Evolutionary conservation across 2,329 filamentous ascomycete genomes (phyloP).

Genomic region (Alternaria viburni): DNA sequence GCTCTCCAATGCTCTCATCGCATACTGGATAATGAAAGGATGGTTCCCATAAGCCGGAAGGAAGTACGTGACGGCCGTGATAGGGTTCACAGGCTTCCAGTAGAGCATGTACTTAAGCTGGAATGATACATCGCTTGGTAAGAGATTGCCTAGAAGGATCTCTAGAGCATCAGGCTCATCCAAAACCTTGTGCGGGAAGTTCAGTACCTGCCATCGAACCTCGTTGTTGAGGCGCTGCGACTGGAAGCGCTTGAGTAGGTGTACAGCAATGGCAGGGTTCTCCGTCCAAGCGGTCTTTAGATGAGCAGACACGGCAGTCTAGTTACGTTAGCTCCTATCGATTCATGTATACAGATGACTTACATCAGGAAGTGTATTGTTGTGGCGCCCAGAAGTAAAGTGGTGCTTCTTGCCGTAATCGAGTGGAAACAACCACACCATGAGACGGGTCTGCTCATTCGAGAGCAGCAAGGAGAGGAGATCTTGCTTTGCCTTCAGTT

Average conservation of each 20-base stretch:
- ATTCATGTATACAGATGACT: slow-evolving; percentile 5
- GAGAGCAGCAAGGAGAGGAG: slow-evolving; percentile 81
- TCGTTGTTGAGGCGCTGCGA: slow-evolving; percentile 75
- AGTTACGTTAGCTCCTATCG: slow-evolving; percentile 16
- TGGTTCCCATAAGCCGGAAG: slow-evolving; percentile 89
- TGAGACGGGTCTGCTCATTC: slow-evolving; percentile 81
- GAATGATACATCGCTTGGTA: slow-evolving; percentile 79
- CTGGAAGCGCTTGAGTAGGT: slow-evolving; percentile 80
- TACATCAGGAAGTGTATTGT: slow-evolving; percentile 51
- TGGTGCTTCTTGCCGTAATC: slow-evolving; percentile 66
- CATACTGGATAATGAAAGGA: slow-evolving; percentile 93
- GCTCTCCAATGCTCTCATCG: slow-evolving; percentile 91
- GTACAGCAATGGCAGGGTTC: slow-evolving; percentile 83
- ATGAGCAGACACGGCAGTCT: slow-evolving; percentile 67
- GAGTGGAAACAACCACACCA: slow-evolving; percentile 88
- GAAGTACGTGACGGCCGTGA: slow-evolving; percentile 93
- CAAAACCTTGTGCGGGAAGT: slow-evolving; percentile 82
- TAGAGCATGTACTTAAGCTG: slow-evolving; percentile 93
- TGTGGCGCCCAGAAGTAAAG: slow-evolving; percentile 53
- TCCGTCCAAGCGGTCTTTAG: slow-evolving; percentile 87
- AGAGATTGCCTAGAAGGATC: slow-evolving; percentile 75
- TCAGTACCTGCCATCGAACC: slow-evolving; percentile 79
- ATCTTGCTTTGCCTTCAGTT: slow-evolving; percentile 79
- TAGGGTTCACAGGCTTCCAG: slow-evolving; percentile 91
- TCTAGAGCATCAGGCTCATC: slow-evolving; percentile 82